These are phyloP conservation scores for Teunomyces tritomae DNA, from an alignment of 805 yeast species.

Conservation along the genomic window DNA sequence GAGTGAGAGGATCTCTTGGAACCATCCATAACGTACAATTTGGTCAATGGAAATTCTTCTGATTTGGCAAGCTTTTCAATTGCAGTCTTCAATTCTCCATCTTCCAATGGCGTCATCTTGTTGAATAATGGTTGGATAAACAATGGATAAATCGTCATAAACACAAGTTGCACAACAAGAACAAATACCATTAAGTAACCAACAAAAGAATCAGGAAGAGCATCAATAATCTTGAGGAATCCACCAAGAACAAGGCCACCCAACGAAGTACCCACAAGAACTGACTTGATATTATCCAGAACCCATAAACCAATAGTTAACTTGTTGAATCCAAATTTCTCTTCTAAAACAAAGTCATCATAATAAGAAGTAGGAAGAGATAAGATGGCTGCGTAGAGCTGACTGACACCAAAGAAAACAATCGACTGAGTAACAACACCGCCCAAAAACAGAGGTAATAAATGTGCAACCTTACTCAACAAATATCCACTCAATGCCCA, in stretches of 20 bases:
- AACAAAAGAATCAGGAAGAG: slow-evolving; percentile 78
- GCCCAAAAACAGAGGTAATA: slow-evolving; percentile 38
- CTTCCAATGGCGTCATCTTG: slow-evolving; percentile 84
- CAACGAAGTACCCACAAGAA: slow-evolving; percentile 48
- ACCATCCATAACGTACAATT: slow-evolving; percentile 91
- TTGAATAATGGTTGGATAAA: slow-evolving; percentile 91
- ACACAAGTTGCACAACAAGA: slow-evolving; percentile 66
- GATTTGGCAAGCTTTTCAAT: slow-evolving; percentile 76
- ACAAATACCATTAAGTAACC: slow-evolving; percentile 74
- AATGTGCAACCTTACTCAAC: slow-evolving; percentile 50
- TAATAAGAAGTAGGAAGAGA: slow-evolving; percentile 73
- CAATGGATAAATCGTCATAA: slow-evolving; percentile 76
- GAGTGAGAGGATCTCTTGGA: slow-evolving; percentile 95
- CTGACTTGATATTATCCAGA: slow-evolving; percentile 63
- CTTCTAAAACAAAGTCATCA: slow-evolving; percentile 84
- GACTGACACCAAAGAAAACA: slow-evolving; percentile 51
- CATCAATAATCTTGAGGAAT: slow-evolving; percentile 76
- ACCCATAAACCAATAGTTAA: slow-evolving; percentile 70
- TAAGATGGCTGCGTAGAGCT: slow-evolving; percentile 51
- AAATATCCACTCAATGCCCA: slow-evolving; percentile 55
- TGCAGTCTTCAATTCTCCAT: slow-evolving; percentile 79
- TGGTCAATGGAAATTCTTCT: slow-evolving; percentile 81
- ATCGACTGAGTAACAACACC: slow-evolving; percentile 74
- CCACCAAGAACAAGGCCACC: slow-evolving; percentile 74
- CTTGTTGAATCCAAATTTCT: slow-evolving; percentile 90